Conservation (phyloP, 768 basidiomycete species). For the Suillus subaureus region DNA sequence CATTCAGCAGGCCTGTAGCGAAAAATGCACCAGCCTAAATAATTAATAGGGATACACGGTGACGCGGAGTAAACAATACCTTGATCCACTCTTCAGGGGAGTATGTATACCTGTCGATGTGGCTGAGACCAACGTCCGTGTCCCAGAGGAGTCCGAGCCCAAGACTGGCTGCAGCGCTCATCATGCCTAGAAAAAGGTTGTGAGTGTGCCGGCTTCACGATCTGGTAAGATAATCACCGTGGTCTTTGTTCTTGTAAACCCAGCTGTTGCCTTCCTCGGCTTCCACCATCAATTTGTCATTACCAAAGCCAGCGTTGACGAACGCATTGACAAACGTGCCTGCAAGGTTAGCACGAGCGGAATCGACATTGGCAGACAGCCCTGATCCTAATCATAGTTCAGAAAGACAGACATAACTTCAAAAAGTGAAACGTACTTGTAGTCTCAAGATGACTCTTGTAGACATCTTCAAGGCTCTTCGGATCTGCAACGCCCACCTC, state of each 20-base stretch:
- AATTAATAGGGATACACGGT: not conserved
- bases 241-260: constrained; percentile 99
- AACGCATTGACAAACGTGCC: constrained; percentile 99
- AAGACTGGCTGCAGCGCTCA: constrained; percentile 93
- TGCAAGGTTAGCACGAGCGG: constrained; percentile 91
- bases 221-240: constrained; percentile 55
- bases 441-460: constrained; percentile 94
- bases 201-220: not conserved
- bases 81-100: constrained; percentile 97
- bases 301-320: constrained; percentile 92
- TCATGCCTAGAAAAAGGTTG: constrained; percentile 65
- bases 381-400: constrained; percentile 50
- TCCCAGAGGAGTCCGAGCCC: constrained; percentile 96
- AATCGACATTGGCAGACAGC: constrained; percentile 80
- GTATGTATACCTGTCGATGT: constrained; percentile 98
- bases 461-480: constrained; percentile 94
- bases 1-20: constrained; percentile 91
- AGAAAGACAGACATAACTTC: not conserved
- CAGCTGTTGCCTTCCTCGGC: constrained; percentile 96
- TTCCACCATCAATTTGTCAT: constrained; percentile 97
- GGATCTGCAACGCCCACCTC: constrained; percentile 90
- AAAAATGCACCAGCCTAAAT: constrained; percentile 85
- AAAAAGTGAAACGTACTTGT: constrained; percentile 52
- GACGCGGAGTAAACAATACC: constrained; percentile 33
- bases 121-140: constrained; percentile 88